These are phyloP conservation scores for Theobroma grandiflorum DNA, from an alignment of 441 rosid species.

Conservation along the genomic window DNA sequence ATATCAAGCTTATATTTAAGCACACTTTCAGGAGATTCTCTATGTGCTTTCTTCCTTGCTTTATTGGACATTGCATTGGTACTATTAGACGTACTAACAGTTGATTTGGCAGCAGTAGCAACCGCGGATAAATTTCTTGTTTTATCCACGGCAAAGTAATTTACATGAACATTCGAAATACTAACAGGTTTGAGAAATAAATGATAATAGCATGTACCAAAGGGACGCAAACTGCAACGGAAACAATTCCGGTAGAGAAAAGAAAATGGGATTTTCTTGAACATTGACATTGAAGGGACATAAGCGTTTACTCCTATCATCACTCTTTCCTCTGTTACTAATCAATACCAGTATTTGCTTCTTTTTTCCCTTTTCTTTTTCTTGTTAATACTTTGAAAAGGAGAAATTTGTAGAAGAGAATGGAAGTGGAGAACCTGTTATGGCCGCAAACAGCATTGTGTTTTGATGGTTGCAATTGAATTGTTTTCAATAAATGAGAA, in stretches of 20 bases:
- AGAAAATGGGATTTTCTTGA: conserved; percentile 21
- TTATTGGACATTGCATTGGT: conserved; percentile 41
- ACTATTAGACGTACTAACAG: too few relatives aligned
- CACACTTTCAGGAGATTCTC: conserved; percentile 64
- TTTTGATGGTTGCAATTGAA: neutral
- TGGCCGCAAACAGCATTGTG: neutral
- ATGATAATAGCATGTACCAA: neutral
- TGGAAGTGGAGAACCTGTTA: neutral
- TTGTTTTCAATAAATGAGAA: neutral
- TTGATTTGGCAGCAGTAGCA: too few relatives aligned
- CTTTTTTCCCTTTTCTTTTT: neutral
- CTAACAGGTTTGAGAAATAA: neutral
- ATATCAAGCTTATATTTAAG: conserved; percentile 62
- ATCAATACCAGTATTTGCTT: neutral
- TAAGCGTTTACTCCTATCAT: conserved; percentile 14
- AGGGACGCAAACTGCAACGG: neutral
- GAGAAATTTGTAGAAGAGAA: neutral
- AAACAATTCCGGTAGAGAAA: neutral
- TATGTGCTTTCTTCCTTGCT: conserved; percentile 54
- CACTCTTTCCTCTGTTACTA: neutral
- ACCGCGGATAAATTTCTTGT: conserved; percentile 17
- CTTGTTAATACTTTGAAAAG: neutral
- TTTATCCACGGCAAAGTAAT: conserved; percentile 10
- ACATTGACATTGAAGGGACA: conserved; percentile 7
- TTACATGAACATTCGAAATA: conserved; percentile 12